phyloP scores from a whole-genome alignment of 257 asterid species.

The Ballota nigra region DNA sequence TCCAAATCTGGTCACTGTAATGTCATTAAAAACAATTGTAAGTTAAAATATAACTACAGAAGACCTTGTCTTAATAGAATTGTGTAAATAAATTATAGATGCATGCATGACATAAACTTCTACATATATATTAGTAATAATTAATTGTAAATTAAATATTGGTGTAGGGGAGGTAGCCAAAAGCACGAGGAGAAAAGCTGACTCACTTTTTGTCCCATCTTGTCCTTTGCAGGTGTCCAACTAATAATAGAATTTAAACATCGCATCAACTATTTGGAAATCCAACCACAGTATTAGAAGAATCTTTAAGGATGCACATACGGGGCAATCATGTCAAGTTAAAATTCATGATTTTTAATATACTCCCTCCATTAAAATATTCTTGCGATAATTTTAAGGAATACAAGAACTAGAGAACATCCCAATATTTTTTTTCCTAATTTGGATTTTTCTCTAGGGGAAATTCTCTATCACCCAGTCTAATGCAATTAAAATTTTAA shows the following conservation, averaged over 20 bases:
- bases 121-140: too few species aligned
- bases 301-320: conserved; percentile 48
- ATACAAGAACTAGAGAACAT: conserved; percentile 57
- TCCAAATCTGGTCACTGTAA: too few species aligned
- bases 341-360: conserved; percentile 28
- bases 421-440: not conserved
- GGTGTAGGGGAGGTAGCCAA: conserved; percentile 16
- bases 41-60: too few species aligned
- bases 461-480: conserved; percentile 50
- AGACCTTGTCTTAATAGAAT: too few species aligned
- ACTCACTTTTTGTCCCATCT: conserved; percentile 43
- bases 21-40: too few species aligned
- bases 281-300: conserved; percentile 41
- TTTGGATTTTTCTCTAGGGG: conserved; percentile 40
- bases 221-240: conserved; percentile 44
- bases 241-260: conserved; percentile 17
- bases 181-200: conserved; percentile 41
- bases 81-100: too few species aligned
- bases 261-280: conserved; percentile 26
- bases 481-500: conserved; percentile 2
- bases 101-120: too few species aligned
- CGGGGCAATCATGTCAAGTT: conserved; percentile 43
- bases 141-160: not conserved
- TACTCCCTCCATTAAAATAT: conserved; percentile 22
- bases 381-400: conserved; percentile 39